Evolutionary conservation across 1,284 basidiomycete genomes (phyloP).

Genomic region (Cronartium quercuum): DNA sequence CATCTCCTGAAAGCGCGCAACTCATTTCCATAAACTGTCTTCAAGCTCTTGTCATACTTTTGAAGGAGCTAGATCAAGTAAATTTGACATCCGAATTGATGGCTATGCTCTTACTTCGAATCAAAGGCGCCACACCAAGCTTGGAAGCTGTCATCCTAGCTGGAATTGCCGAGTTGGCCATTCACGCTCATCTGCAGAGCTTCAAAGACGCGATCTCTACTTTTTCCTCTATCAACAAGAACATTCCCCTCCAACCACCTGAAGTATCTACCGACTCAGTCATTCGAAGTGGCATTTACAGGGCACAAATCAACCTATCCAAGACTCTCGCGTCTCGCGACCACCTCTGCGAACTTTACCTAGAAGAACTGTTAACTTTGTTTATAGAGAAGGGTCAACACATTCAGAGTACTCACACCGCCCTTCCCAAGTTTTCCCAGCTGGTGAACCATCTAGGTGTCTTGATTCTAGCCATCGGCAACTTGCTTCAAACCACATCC

Average conservation of each 20-base stretch:
- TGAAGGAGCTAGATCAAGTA: conserved; percentile 17
- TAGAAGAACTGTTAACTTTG: conserved; percentile 75
- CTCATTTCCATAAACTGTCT: conserved; percentile 31
- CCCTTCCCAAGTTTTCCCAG: conserved; percentile 46
- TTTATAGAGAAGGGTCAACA: conserved; percentile 87
- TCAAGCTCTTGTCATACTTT: conserved; percentile 7
- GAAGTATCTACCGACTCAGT: conserved; percentile 62
- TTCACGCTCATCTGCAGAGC: conserved; percentile 67
- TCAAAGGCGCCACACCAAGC: conserved; percentile 72
- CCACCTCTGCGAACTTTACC: conserved; percentile 69
- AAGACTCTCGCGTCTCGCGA: conserved; percentile 66
- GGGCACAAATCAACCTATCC: conserved; percentile 79
- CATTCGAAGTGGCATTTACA: conserved; percentile 60
- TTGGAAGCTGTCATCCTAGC: conserved; percentile 85
- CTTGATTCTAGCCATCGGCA: conserved; percentile 80
- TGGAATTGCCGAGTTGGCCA: conserved; percentile 81
- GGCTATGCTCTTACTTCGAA: conserved; percentile 84
- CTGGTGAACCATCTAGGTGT: conserved; percentile 38
- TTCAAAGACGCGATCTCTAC: conserved; percentile 78
- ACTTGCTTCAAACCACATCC: conserved; percentile 69
- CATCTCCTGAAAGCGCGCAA: conserved; percentile 21
- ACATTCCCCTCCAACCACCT: conserved; percentile 50
- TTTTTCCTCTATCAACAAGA: conserved; percentile 78
- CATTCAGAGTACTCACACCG: conserved; percentile 70
- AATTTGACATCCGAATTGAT: conserved; percentile 50